Conservation (phyloP, 495 filamentous ascomycete genomes). For the Lasiosphaeriaceae sp. region DNA sequence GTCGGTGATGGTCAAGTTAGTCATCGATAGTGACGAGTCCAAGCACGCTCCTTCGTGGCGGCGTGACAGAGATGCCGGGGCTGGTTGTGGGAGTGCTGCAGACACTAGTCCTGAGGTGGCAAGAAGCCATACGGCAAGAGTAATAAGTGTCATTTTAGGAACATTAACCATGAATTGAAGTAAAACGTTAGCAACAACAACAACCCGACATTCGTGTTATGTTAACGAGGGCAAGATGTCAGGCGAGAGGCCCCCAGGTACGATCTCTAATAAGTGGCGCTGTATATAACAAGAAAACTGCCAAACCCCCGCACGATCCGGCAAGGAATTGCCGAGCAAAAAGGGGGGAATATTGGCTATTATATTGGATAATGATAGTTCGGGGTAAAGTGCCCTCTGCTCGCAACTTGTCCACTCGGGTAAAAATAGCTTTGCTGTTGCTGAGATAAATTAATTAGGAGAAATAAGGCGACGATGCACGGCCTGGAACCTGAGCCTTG, state of each 20-base stretch:
- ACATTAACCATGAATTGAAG: no score
- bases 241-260: no score
- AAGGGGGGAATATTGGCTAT: neutral
- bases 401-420: neutral
- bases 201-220: no score
- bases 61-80: neutral
- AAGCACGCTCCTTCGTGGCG: neutral
- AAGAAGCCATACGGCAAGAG: no score
- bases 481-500: no score
- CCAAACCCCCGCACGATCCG: neutral
- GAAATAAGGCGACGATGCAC: no score
- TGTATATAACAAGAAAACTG: neutral
- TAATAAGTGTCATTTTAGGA: no score
- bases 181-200: no score
- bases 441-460: neutral
- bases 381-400: neutral
- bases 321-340: neutral
- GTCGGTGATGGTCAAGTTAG: slow-evolving; percentile 5
- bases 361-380: neutral
- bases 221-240: no score
- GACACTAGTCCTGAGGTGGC: no score
- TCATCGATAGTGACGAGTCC: slow-evolving; percentile 1
- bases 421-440: neutral
- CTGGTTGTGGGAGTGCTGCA: neutral
- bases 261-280: no score